A percentile compares a stretch with the other conserved stretches of the same genome.
Evolutionary conservation across 108 stramenopile species (phyloP).

Genomic region (Cyclotella choctawhatcheeana): DNA sequence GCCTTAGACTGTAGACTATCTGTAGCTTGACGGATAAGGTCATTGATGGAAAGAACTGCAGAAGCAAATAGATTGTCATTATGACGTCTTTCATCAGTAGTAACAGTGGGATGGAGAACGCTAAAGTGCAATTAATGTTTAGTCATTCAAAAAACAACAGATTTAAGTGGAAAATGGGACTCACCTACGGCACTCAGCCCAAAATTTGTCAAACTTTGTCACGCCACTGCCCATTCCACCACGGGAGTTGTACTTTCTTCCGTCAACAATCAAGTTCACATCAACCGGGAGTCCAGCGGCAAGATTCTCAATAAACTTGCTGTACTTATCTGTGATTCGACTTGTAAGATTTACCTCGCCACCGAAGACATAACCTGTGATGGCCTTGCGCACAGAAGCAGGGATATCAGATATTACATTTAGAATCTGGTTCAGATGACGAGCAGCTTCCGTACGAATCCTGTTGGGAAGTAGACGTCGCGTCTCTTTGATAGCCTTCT

Average conservation of each 20-base stretch:
- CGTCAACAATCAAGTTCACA: not conserved
- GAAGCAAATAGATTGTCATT: not conserved
- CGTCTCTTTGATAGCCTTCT: too few species aligned
- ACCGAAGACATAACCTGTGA: too few species aligned
- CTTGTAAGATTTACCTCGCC: too few species aligned
- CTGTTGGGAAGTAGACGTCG: too few species aligned
- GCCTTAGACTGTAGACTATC: not conserved
- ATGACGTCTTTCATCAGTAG: not conserved
- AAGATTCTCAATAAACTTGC: too few species aligned
- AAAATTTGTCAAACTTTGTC: slow-evolving; percentile 5
- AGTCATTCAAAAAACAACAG: not conserved
- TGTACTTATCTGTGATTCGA: too few species aligned
- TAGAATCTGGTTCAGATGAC: too few species aligned
- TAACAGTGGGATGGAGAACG: not conserved
- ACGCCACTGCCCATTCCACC: not conserved
- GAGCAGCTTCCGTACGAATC: too few species aligned
- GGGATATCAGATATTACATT: too few species aligned
- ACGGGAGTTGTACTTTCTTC: slow-evolving; percentile 3
- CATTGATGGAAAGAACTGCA: slow-evolving; percentile 3
- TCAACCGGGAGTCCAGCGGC: slow-evolving; percentile 12
- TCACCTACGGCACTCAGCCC: slow-evolving; percentile 7
- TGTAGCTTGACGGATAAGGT: not conserved
- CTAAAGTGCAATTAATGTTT: too few species aligned
- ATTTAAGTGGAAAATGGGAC: too few species aligned
- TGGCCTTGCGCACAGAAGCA: too few species aligned